Percentiles rank a stretch among this genome's conserved stretches.
These are phyloP conservation scores for Mycena floridula DNA, from an alignment of 768 basidiomycete species.

Conservation along the genomic window DNA sequence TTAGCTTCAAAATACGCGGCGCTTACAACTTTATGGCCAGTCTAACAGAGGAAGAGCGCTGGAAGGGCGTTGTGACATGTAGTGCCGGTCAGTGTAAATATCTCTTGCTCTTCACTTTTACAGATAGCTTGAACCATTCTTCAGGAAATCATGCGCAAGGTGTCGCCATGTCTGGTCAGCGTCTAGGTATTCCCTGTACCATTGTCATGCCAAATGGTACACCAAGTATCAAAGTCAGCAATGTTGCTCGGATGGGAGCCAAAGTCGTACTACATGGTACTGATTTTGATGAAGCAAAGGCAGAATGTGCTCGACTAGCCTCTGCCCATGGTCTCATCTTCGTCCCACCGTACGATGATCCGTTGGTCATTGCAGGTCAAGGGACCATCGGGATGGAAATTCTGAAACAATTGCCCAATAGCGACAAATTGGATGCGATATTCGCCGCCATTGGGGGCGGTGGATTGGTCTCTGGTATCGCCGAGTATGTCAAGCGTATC, in stretches of 20 bases:
- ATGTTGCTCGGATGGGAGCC: constrained; percentile 91
- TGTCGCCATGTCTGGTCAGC: constrained; percentile 89
- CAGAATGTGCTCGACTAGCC: constrained; percentile 86
- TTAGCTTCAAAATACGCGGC: constrained; percentile 97
- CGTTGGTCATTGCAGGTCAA: constrained; percentile 94
- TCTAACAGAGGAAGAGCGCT: constrained; percentile 80
- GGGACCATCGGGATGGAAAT: constrained; percentile 95
- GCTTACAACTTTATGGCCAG: constrained; percentile 99
- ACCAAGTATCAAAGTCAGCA: constrained; percentile 92
- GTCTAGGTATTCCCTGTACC: constrained; percentile 89
- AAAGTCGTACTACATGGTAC: constrained; percentile 88
- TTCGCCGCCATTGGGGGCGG: constrained; percentile 95
- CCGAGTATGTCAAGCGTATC: constrained; percentile 88
- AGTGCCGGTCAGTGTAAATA: constrained; percentile 88
- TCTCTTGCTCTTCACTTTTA: constrained; percentile 12
- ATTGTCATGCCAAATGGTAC: constrained; percentile 98
- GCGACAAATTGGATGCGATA: constrained; percentile 74
- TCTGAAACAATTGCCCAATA: constrained; percentile 76
- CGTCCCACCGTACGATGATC: constrained; percentile 97
- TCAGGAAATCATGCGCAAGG: constrained; percentile 98
- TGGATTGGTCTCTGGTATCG: constrained; percentile 85
- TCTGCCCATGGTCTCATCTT: constrained; percentile 71
- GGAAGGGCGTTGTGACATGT: constrained; percentile 97
- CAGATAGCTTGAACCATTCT: constrained; percentile 6
- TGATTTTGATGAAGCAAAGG: constrained; percentile 96